Base-by-base conservation (phyloP, 2,329 filamentous ascomycete species). In the Colletotrichum kahawae region DNA sequence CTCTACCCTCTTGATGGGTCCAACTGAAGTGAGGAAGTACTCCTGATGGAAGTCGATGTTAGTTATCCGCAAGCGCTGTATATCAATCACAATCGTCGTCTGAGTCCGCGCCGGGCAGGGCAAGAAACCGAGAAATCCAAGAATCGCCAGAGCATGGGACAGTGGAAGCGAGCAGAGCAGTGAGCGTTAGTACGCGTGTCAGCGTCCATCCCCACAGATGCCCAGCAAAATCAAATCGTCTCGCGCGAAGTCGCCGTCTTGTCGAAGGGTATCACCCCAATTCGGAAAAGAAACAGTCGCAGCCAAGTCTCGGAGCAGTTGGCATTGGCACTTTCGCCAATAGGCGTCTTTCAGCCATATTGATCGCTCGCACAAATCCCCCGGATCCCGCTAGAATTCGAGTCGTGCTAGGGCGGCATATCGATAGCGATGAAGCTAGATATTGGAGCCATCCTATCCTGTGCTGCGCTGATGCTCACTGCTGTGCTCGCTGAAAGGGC, bases 1-100 rank as follows among this genome's bases (percentile, higher is more conserved):
- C 80, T 97, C 93, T 78, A 97, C 95, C 85, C 91, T 94, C 91
- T 97, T 98, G 86, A 98, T 95, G 78, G 94, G 92, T 79, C 96
- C 96, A 84, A 98, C 92, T 81, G 95, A 94, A 83, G 95, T 93
- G 82, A 90, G 87, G 85, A 99, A 98, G 87, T 98, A 99, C 88
- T 99, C 97, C 97, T 99, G 95, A 86, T 87, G 86, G 85, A 85
- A 88, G 82, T 82, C 84, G 88, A 76, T 86, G 93, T 95, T 92
- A 95, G 94, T 94, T 88, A 86, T 84, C 85, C 81, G 83, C 87
- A 83, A 82, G 83, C 77, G 78, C 81, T 82, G 80, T 81, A 84
- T 78, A 83, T 80, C 27, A 67, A 80, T 80, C 70, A 77, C 78
- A 74, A 78, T 77, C 76, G 79, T 76, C 66, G 66, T 75, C 38